Percentiles rank a stretch among this genome's conserved stretches.
These are phyloP conservation scores for Ascoidea asiatica DNA, from an alignment of 805 yeast species.

Conservation along the genomic window DNA sequence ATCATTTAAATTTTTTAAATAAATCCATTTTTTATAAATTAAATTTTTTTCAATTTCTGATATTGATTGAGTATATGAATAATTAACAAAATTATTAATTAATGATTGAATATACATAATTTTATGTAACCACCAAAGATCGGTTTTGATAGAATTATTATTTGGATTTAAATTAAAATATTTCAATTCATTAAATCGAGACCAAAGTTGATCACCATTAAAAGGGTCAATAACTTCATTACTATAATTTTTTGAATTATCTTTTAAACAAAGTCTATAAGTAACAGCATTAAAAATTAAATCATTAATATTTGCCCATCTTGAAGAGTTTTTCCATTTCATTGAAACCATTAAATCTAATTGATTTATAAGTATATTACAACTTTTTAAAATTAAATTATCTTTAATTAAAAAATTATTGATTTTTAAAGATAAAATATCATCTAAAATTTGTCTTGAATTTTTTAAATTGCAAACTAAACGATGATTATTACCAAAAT, in stretches of 20 bases:
- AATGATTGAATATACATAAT: background rate
- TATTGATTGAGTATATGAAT: background rate
- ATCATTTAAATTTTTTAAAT: background rate
- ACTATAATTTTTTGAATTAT: too few species aligned
- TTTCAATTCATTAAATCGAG: background rate
- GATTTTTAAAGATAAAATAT: background rate
- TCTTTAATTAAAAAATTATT: too few species aligned
- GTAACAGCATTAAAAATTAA: background rate
- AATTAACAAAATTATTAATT: too few species aligned
- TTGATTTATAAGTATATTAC: background rate
- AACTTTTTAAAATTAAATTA: too few species aligned
- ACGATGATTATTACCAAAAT: background rate
- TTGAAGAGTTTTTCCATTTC: background rate
- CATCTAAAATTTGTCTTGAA: background rate
- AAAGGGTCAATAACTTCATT: background rate
- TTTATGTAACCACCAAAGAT: background rate
- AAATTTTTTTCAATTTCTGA: background rate
- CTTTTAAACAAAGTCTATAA: too few species aligned
- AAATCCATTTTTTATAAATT: background rate
- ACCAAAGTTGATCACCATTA: background rate
- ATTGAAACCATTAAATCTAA: background rate
- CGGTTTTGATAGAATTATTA: background rate
- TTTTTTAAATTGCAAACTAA: background rate
- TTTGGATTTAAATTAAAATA: background rate
- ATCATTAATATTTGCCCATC: background rate